Evolutionary conservation across 257 asterid species (phyloP), one percentile per base, ranked within the genome.

Genomic region (Paraleonurus japonicus): DNA sequence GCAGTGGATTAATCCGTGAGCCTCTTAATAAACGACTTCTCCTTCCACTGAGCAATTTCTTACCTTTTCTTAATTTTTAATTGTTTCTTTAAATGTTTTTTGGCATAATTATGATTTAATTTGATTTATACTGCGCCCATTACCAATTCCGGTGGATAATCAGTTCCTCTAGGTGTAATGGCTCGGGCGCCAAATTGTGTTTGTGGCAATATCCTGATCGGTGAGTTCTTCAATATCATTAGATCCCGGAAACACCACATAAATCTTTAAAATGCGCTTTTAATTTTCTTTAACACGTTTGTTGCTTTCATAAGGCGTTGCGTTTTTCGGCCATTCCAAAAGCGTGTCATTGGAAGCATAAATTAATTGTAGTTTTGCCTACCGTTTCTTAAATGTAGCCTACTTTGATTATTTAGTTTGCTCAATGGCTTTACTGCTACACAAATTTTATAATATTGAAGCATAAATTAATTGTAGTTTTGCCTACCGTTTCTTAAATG

Each of bases 61-160:
- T 1, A 5, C 1, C 5, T 13, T 2, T 13, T 41, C 15, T 41
- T 2, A 37, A 1, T 37, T 35, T 2, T 35, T 35, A 4, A 3
- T 30, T 30, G 4, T 30, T 3, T 4, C 6, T 4, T 32, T 32
- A 3, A 32, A 7, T 19, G n/a, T 0, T 7, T 15, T 11, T 60
- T n/a, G 2, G 7, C 0, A 35, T 35, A 35, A 35, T 5, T 35
- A 35, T 11, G 1, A 13, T 8, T 35, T 24, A 1, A 12, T n/a
- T 67, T 12, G 4, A 19, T 3, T 33, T 5, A 1, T n/a, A 16
- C 4, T 27, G 95, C 96, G 89, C 66, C 94, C 95, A 73, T 87
- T 90, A 90, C 96, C 96, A 88, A 90, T 90, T 90, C 95, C 73
- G 74, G 89, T 73, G 93, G 95, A 85, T 67, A 11, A 26, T 35